Percentiles rank a stretch among this genome's conserved stretches.
These are phyloP conservation scores for Neurospora sp. DNA, from an alignment of 495 filamentous ascomycete genomes.

Conservation along the genomic window DNA sequence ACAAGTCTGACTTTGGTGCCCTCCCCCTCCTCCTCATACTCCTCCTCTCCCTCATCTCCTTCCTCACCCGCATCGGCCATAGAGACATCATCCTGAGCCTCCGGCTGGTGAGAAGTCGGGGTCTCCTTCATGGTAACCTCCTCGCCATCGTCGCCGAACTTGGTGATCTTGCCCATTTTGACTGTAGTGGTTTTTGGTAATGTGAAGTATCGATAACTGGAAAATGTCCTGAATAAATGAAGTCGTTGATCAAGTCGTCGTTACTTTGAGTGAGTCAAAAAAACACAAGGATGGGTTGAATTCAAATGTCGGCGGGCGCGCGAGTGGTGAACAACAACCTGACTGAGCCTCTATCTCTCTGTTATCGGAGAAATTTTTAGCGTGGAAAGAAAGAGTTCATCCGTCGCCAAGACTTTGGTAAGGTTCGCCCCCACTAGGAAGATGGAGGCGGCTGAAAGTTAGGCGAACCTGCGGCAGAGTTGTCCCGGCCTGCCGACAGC, in stretches of 20 bases:
- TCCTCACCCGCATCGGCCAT: conserved; percentile 26
- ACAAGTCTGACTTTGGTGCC: conserved; percentile 27
- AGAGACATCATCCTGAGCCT: conserved; percentile 33
- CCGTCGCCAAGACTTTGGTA: not conserved
- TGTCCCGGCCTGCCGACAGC: not conserved
- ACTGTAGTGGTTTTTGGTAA: conserved; percentile 18
- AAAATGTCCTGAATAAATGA: not conserved
- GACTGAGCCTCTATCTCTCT: not conserved
- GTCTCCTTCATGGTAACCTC: conserved; percentile 48
- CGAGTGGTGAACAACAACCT: not conserved
- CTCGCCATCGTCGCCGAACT: conserved; percentile 9
- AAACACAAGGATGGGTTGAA: not conserved
- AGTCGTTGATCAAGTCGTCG: not conserved
- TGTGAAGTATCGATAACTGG: not conserved
- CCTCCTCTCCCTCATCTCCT: conserved; percentile 26
- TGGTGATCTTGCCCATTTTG: conserved; percentile 13
- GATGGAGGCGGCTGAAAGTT: not conserved
- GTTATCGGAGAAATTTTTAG: conserved; percentile 1
- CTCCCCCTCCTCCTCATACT: conserved; percentile 16
- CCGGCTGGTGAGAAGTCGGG: conserved; percentile 30
- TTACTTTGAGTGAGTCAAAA: not conserved
- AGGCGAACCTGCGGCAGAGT: not conserved
- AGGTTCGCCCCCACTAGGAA: not conserved
- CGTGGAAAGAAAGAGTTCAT: not conserved
- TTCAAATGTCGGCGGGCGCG: not conserved